Evolutionary conservation across 1,284 basidiomycete species (phyloP), one percentile per base, ranked within the genome.

Genomic region (Melampsora medusae): DNA sequence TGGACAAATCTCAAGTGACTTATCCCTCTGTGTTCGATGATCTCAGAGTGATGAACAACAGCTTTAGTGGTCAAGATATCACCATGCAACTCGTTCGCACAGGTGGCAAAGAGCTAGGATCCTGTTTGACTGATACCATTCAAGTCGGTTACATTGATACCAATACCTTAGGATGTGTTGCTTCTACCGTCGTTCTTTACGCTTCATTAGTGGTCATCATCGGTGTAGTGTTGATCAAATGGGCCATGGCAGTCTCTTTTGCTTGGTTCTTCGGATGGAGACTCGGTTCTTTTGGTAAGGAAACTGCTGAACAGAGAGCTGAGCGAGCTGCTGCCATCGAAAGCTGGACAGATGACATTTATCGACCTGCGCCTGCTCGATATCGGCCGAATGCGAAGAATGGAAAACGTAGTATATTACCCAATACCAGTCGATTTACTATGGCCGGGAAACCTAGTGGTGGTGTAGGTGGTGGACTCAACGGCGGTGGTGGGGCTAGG

Each of bases 201-300:
- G 86, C 97, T 75, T 97, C 96, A 65, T 89, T 98, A 80, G 89
- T 96, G 79, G 97, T 98, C 88, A 99, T 99, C 83, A 90, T 97
- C 79, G 97, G 96, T 78, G 95, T 97, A 77, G 96, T 99, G 75
- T 86, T 88, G 73, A 95, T 97, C 84, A 93, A 94, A 78, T 99
- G 98, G 86, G 86, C 88, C 80, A 96, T 99, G 93, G 96, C 97
- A 59, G 91, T 98, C 80, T 86, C 93, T 82, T 99, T 99, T 84
- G 88, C 92, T 56, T 99, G 96, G 96, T 99, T 97, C 87, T 89
- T 93, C 82, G 93, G 92, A 28, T 94, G 92, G 91, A 89, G 89
- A 81, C 86, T 99, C 59, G 96, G 96, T 69, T 91, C 92, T 80
- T 99, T 97, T 86, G 90, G 90, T 79, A 88, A 89, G 70, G 97